Conservation (phyloP, 1,284 basidiomycete species). For the Athelia sp. region DNA sequence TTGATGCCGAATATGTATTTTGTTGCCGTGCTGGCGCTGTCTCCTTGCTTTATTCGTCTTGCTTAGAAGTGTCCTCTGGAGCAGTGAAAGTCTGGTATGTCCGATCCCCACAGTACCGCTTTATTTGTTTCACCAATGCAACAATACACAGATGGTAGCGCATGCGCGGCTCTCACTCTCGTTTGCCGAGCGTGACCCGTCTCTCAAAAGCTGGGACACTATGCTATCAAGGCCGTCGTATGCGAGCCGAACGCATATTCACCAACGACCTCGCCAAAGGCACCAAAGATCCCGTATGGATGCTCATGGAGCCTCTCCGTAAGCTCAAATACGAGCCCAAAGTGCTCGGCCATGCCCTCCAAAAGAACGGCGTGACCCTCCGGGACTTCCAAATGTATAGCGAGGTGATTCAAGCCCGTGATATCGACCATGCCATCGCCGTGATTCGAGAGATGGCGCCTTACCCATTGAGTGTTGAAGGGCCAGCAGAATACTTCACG, state of each 20-base stretch:
- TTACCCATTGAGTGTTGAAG: not conserved
- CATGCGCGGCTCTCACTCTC: not conserved
- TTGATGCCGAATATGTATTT: too few species aligned
- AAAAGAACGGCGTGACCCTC: conserved; percentile 22
- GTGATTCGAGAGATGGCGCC: conserved; percentile 13
- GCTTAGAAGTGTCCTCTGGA: too few species aligned
- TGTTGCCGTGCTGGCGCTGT: too few species aligned
- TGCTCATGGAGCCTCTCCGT: conserved; percentile 17
- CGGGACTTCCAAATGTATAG: conserved; percentile 34
- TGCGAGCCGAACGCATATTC: conserved; percentile 16
- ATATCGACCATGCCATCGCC: conserved; percentile 28
- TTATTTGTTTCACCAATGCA: too few species aligned
- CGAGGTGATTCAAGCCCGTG: conserved; percentile 23
- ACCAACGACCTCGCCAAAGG: conserved; percentile 13
- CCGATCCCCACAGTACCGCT: too few species aligned
- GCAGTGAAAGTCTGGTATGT: too few species aligned
- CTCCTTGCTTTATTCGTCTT: too few species aligned
- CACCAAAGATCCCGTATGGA: conserved; percentile 25
- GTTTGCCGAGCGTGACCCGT: not conserved
- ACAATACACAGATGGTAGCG: not conserved
- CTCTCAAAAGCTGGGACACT: too few species aligned
- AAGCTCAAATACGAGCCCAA: conserved; percentile 5
- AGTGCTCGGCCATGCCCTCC: conserved; percentile 15
- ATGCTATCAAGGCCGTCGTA: conserved; percentile 4
- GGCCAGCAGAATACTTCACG: not conserved